Conservation (phyloP, 1,284 basidiomycete genomes). For the Trichosporon faecale region DNA sequence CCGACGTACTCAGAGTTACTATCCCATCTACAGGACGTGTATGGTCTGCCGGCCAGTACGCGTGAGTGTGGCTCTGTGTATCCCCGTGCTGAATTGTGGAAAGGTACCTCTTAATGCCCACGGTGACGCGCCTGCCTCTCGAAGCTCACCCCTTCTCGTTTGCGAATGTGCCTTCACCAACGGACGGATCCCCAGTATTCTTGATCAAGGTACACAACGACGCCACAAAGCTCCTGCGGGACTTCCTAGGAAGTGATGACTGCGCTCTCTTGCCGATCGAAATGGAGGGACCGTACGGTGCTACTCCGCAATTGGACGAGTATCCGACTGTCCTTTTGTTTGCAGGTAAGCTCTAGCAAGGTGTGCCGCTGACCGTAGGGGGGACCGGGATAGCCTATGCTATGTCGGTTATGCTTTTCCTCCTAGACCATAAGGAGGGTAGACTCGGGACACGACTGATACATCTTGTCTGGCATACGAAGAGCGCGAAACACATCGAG, state of each 20-base stretch:
- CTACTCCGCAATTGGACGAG: slow-evolving; percentile 26
- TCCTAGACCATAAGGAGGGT: too few relatives aligned
- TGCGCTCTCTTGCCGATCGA: slow-evolving; percentile 29
- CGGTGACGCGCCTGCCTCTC: slow-evolving; percentile 35
- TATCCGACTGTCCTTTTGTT: slow-evolving; percentile 43
- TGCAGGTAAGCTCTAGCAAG: slow-evolving; percentile 22
- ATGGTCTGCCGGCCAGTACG: slow-evolving; percentile 62
- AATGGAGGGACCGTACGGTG: slow-evolving; percentile 50
- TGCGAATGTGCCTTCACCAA: slow-evolving; percentile 35
- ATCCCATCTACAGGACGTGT: slow-evolving; percentile 52
- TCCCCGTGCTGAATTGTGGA: too few relatives aligned
- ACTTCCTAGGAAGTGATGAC: slow-evolving; percentile 22
- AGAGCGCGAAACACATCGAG: too few relatives aligned
- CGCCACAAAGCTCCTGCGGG: slow-evolving; percentile 36
- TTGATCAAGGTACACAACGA: slow-evolving; percentile 45
- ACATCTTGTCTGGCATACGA: too few relatives aligned
- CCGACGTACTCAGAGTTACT: slow-evolving; percentile 58
- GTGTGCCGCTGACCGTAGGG: slow-evolving; percentile 23
- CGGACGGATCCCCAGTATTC: slow-evolving; percentile 31
- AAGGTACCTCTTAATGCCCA: slow-evolving; percentile 29
- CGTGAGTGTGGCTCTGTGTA: slow-evolving; percentile 28
- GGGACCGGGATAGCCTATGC: slow-evolving; percentile 46
- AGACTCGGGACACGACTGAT: too few relatives aligned
- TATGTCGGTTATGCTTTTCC: slow-evolving; percentile 15
- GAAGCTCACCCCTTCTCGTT: slow-evolving; percentile 51